Percentiles rank a stretch among this genome's conserved stretches.
phyloP scores from a whole-genome alignment of 1,284 basidiomycete species.

The Mycena sp. region DNA sequence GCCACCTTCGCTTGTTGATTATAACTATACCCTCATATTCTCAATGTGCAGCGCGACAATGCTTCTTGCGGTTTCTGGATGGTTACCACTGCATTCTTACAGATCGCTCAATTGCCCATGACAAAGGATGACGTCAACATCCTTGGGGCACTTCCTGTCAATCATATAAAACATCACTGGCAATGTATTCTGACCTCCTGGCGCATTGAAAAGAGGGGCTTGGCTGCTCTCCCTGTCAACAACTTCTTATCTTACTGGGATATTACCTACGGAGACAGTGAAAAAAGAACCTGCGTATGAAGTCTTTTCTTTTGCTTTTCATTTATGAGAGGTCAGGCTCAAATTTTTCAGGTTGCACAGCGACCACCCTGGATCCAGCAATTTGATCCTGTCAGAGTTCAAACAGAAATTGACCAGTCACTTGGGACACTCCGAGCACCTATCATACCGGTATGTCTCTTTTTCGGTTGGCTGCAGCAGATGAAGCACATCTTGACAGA shows the following conservation, averaged over 20 bases:
- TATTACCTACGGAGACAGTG: too few relatives aligned
- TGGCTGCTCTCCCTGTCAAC: not conserved
- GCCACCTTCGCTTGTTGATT: not conserved
- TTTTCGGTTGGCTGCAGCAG: too few relatives aligned
- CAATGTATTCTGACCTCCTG: not conserved
- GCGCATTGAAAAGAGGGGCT: constrained; percentile 8
- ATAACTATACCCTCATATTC: not conserved
- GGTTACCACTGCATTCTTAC: not conserved
- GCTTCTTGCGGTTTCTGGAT: constrained; percentile 16
- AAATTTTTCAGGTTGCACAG: too few relatives aligned
- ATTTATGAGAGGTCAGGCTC: too few relatives aligned
- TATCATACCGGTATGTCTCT: too few relatives aligned
- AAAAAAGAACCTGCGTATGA: too few relatives aligned
- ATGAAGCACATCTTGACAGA: too few relatives aligned
- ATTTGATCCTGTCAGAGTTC: too few relatives aligned
- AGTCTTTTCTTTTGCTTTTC: too few relatives aligned
- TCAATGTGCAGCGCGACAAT: not conserved
- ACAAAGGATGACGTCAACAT: not conserved
- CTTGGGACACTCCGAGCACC: too few relatives aligned
- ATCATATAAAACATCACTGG: constrained; percentile 9
- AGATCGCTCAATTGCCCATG: not conserved
- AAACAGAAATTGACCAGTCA: too few relatives aligned
- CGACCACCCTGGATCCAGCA: too few relatives aligned
- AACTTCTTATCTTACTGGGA: constrained; percentile 5
- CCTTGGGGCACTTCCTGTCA: not conserved